Conservation (phyloP, 148 eudicot species). For the Polygonum aviculare region DNA sequence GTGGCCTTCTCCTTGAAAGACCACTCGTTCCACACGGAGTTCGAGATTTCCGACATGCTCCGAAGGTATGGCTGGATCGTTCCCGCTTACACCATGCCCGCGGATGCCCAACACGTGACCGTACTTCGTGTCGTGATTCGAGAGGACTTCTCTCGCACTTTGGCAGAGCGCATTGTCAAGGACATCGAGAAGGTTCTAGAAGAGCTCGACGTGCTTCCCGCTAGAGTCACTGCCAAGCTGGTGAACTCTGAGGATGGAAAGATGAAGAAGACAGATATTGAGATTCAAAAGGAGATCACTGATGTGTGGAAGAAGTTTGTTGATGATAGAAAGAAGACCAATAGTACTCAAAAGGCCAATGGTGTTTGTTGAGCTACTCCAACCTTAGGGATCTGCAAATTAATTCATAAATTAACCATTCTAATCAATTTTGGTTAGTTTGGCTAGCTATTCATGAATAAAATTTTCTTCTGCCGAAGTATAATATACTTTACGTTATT, state of each 20-base stretch:
- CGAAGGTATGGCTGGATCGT: constrained; percentile 71
- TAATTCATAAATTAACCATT: neutral
- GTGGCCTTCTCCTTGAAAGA: constrained; percentile 75
- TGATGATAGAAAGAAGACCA: constrained; percentile 42
- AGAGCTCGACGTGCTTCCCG: constrained; percentile 52
- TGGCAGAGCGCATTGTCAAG: constrained; percentile 51
- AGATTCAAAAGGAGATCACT: constrained; percentile 47
- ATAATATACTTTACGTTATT: neutral
- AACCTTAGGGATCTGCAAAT: neutral
- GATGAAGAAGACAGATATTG: constrained; percentile 33
- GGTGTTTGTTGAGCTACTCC: constrained; percentile 19
- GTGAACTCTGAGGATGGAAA: neutral
- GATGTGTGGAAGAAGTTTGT: constrained; percentile 61
- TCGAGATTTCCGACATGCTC: constrained; percentile 53
- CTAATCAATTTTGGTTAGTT: neutral
- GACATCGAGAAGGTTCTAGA: constrained; percentile 48
- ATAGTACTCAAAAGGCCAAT: constrained; percentile 24
- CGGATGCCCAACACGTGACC: constrained; percentile 52
- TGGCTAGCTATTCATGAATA: neutral
- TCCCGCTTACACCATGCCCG: constrained; percentile 76
- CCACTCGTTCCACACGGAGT: constrained; percentile 44
- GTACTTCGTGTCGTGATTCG: constrained; percentile 62
- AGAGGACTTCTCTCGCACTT: constrained; percentile 70
- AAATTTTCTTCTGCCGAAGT: neutral
- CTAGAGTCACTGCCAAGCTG: constrained; percentile 38